Conservation (phyloP, 176 grass and related monocot genomes). For the Lolium perenne region DNA sequence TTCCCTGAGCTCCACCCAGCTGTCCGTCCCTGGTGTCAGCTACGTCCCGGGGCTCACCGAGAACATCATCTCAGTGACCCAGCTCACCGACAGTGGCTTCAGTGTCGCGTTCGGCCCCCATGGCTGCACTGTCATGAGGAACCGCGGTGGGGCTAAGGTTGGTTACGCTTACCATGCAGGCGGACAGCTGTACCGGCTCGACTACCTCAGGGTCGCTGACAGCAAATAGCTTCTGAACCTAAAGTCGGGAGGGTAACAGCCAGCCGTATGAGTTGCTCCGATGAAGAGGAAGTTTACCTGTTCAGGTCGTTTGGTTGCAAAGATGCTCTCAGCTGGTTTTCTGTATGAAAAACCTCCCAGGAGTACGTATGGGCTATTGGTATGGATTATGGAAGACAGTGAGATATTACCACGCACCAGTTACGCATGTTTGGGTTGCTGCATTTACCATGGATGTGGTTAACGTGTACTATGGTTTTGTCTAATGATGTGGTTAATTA, state of each 20-base stretch:
- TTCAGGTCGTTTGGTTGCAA: background rate
- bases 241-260: background rate
- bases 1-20: background rate
- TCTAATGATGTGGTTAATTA: no score
- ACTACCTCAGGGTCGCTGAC: background rate
- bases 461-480: background rate
- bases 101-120: background rate
- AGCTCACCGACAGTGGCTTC: constrained; percentile 12
- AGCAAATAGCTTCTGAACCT: background rate
- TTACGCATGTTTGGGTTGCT: background rate
- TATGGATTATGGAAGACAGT: background rate
- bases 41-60: constrained; percentile 29
- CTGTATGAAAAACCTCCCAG: background rate
- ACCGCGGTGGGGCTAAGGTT: background rate
- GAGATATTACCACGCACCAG: background rate
- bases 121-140: background rate
- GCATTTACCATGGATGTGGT: background rate
- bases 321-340: background rate
- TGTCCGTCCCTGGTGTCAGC: background rate
- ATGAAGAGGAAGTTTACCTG: background rate
- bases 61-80: constrained; percentile 28
- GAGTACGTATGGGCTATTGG: background rate
- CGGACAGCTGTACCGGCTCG: background rate
- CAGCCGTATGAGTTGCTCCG: background rate
- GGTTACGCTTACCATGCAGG: background rate